Evolutionary conservation across 2,329 filamentous ascomycete species (phyloP), one percentile per base, ranked within the genome.

Genomic region (Apiospora koreana): DNA sequence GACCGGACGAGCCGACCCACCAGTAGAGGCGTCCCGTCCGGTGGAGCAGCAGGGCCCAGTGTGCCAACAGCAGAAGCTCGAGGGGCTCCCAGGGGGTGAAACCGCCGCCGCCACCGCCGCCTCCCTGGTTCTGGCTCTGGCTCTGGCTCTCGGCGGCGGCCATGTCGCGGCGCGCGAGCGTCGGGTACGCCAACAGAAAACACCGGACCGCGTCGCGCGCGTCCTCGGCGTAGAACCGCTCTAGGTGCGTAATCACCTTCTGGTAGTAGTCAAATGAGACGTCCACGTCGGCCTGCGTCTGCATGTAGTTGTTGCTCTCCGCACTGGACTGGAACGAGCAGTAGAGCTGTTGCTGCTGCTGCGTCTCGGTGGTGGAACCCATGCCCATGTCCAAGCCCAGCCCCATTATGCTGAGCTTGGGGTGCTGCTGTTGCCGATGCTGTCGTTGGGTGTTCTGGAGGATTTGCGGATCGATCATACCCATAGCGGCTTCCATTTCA

Each of bases 41-140:
- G 5, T 68, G 67, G 18, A 68, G 67, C 21, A 68, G 45, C 46
- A 68, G 43, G 45, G 42, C 67, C 67, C 67, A 68, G 67, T 68
- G 45, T 45, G 46, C 35, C 43, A 68, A 9, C 21, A 68, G 4
- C 25, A 68, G 46, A 2, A 68, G 46, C 31, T 48, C 67, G 5
- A 68, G 28, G 21, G 45, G 67, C 31, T 68, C 67, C 43, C 35
- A 54, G 21, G 31, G 54, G 28, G 54, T 62, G 54, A 38, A 62
- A 3, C 54, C 54, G 2, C 50, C 28, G 16, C 25, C 25, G 8
- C n/a, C n/a, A 1, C 46, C n/a, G n/a, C 23, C 9, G n/a, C n/a
- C n/a, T n/a, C n/a, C n/a, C n/a, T n/a, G n/a, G n/a, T n/a, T n/a
- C n/a, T n/a, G n/a, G n/a, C 48, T 28, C 45, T n/a, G 45, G 21